These are phyloP conservation scores for Monosporascus sp. DNA, from an alignment of 2,329 filamentous ascomycete genomes.

Conservation along the genomic window DNA sequence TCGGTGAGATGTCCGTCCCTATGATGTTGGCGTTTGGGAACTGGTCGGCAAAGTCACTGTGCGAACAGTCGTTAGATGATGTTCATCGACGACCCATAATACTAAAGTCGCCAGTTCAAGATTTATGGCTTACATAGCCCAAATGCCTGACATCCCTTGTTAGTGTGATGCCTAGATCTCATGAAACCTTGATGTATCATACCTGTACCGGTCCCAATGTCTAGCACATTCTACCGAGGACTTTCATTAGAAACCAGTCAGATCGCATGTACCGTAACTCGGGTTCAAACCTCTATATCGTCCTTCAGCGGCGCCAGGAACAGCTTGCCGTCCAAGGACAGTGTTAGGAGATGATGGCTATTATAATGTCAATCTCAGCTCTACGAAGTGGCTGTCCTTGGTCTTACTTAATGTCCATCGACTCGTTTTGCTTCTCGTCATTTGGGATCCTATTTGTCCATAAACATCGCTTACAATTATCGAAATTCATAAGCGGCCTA, in stretches of 20 bases:
- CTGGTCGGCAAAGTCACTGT: constrained; percentile 41
- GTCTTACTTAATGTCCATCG: constrained; percentile 16
- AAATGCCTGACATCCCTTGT: constrained; percentile 20
- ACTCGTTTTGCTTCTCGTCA: constrained; percentile 20
- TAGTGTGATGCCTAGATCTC: background rate
- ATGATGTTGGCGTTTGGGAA: constrained; percentile 42
- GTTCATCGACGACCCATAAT: no score
- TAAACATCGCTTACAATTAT: constrained; percentile 4
- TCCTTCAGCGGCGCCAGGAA: constrained; percentile 28
- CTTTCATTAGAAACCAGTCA: background rate
- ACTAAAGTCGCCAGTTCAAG: no score
- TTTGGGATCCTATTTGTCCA: constrained; percentile 20
- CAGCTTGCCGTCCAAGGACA: constrained; percentile 25
- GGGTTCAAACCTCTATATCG: constrained; percentile 18
- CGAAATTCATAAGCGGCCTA: no score
- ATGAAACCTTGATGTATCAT: background rate
- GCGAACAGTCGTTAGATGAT: background rate
- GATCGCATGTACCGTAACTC: background rate
- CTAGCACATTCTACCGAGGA: constrained; percentile 23
- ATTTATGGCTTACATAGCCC: constrained; percentile 26
- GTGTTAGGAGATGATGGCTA: constrained; percentile 24
- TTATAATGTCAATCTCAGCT: background rate
- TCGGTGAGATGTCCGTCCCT: constrained; percentile 54
- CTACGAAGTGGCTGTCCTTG: background rate
- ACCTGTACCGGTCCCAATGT: constrained; percentile 33